Conservation (phyloP, 306 rosid genomes). For the Styphnolobium japonicum region DNA sequence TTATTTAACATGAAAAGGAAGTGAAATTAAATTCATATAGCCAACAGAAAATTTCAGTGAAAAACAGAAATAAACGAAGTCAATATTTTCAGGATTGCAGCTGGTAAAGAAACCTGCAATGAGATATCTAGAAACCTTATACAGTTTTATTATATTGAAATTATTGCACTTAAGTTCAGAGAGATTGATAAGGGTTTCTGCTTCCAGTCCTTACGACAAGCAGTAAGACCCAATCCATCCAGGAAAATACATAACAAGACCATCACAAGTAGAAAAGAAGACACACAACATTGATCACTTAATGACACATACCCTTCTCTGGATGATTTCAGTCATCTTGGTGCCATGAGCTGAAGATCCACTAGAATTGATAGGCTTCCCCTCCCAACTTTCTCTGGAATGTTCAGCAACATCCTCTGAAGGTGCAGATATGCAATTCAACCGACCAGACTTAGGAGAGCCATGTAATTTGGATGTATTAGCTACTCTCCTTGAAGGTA, state of each 20-base stretch:
- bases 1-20: not conserved
- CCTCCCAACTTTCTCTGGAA: slow-evolving; percentile 66
- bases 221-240: slow-evolving; percentile 6
- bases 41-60: not conserved
- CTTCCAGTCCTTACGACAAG: not conserved
- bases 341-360: slow-evolving; percentile 54
- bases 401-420: slow-evolving; percentile 60
- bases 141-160: not conserved
- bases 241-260: not conserved
- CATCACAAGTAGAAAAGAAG: not conserved
- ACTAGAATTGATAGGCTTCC: slow-evolving; percentile 54
- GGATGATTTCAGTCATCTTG: slow-evolving; percentile 76
- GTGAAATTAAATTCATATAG: not conserved
- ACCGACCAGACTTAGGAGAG: slow-evolving; percentile 70
- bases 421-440: slow-evolving; percentile 55
- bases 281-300: slow-evolving; percentile 16
- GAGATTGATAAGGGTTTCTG: slow-evolving; percentile 2
- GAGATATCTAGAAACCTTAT: slow-evolving; percentile 8
- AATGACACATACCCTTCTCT: slow-evolving; percentile 68
- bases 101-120: slow-evolving; percentile 1
- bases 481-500: slow-evolving; percentile 66
- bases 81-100: not conserved
- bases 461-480: slow-evolving; percentile 63
- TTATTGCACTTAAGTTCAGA: not conserved
- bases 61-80: not conserved